Evolutionary conservation across 164 flowering plant species (phyloP), one percentile per base, ranked within the genome.

Genomic region (Magnolia changhungtana): DNA sequence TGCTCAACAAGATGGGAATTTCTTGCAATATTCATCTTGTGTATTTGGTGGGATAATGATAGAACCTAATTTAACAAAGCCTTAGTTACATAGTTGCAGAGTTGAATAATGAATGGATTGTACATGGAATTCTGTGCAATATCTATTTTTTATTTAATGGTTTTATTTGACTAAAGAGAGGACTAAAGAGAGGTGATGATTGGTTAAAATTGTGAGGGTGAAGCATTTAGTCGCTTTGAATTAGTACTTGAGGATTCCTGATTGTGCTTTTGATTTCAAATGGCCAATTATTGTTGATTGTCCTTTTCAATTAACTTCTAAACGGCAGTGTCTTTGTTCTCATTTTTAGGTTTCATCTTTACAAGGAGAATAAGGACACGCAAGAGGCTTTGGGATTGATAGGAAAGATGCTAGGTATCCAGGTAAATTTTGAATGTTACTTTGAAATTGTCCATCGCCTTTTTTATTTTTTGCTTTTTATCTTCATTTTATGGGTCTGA

Each of bases 341-440:
- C 19, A 23, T 66, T 72, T 74, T 74, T 80, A 96, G 99, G 91
- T 96, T 96, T 85, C 88, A 94, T 90, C 93, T 96, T 65, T 96
- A 85, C 85, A 96, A 96, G 88, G 98, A 94, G 86, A 96, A 96
- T 82, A 96, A 96, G 88, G 98, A 94, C 67, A 94, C 99, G 52
- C 99, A 96, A 67, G 99, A 96, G 80, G 96, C 97, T 65, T 78
- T 96, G 73, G 88, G 93, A 73, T 45, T 96, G 77, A 89, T 96
- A 68, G 98, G 92, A 76, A 92, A 92, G 86, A 96, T 96, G 99
- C 98, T 96, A 77, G 99, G 99, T 58, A 76, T 90, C 74, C 99
- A 90, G 98, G 99, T 96, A 77, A 31, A 55, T 55, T 16, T 55
- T 55, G 18, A 55, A 55, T 55, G 16, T 11, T 55, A 55, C 61